A percentile compares a stretch with the other conserved stretches of the same genome.
These are phyloP conservation scores for Paecilomyces niveus DNA, from an alignment of 2,329 filamentous ascomycete species.

Conservation along the genomic window DNA sequence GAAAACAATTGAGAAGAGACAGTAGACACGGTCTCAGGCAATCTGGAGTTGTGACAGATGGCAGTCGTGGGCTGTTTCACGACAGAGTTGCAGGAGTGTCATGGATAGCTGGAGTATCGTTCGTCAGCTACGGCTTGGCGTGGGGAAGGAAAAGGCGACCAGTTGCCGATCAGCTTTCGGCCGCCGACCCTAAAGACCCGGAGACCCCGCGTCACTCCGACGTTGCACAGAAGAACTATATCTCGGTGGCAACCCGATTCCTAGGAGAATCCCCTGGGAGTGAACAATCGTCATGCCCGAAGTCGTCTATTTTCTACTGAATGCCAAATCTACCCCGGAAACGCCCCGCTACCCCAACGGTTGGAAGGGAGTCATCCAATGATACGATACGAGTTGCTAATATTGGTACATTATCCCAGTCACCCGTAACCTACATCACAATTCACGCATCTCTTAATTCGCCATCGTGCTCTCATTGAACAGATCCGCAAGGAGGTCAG, in stretches of 20 bases:
- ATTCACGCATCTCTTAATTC: conserved; percentile 14
- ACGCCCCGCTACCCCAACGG: background rate
- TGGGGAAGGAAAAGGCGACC: background rate
- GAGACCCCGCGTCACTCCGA: background rate
- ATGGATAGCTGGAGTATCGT: background rate
- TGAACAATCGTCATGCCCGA: background rate
- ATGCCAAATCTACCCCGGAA: background rate
- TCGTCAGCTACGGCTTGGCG: background rate
- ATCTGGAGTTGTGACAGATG: background rate
- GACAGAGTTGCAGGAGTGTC: background rate
- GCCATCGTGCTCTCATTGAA: conserved; percentile 66
- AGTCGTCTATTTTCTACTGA: background rate
- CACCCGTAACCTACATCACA: background rate
- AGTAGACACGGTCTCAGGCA: background rate
- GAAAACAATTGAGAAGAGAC: background rate
- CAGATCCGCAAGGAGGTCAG: conserved; percentile 62
- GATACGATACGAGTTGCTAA: background rate
- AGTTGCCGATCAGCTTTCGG: background rate
- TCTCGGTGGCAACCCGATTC: background rate
- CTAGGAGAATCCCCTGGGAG: background rate
- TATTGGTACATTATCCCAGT: background rate
- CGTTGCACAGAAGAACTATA: background rate
- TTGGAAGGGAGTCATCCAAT: background rate
- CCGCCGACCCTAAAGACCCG: background rate
- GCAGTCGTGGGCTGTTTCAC: background rate